A percentile compares a stretch with the other conserved stretches of the same genome.
Conservation (phyloP, 768 basidiomycete species). For the Tylopilus plumbeoviolaceoides region DNA sequence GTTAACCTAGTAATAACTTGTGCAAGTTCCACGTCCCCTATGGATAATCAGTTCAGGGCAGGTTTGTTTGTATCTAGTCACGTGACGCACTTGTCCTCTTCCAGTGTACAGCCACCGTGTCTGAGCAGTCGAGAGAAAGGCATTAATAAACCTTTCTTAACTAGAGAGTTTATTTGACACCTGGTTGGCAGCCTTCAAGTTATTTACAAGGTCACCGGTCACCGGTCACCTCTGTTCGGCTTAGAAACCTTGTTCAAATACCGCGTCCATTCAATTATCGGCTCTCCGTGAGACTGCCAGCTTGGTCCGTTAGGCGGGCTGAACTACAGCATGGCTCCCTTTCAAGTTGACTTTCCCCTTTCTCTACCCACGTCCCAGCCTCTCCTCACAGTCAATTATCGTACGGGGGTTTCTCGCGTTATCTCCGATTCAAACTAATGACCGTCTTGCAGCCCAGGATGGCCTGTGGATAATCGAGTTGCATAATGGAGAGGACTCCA, state of each 20-base stretch:
- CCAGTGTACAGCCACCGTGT: too few species aligned
- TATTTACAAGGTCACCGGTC: too few species aligned
- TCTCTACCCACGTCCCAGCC: constrained; percentile 48
- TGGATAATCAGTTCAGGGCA: constrained; percentile 26
- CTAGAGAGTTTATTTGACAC: too few species aligned
- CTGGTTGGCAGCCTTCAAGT: too few species aligned
- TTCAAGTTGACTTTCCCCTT: constrained; percentile 35
- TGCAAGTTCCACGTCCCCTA: constrained; percentile 25
- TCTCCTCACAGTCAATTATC: constrained; percentile 64
- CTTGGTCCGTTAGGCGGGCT: not conserved
- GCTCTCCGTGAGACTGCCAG: too few species aligned
- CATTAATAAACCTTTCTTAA: too few species aligned
- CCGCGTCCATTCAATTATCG: too few species aligned
- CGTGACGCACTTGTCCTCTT: constrained; percentile 14
- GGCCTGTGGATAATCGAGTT: constrained; percentile 75
- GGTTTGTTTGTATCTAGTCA: constrained; percentile 13
- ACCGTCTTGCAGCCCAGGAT: constrained; percentile 34
- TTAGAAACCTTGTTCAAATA: too few species aligned
- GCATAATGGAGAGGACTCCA: constrained; percentile 73
- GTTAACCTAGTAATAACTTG: not conserved
- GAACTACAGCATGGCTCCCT: constrained; percentile 5
- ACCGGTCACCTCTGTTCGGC: too few species aligned
- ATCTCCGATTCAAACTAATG: not conserved
- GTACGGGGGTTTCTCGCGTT: constrained; percentile 34
- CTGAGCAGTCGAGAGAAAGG: too few species aligned